Percentiles rank a stretch among this genome's conserved stretches.
phyloP scores from a whole-genome alignment of 768 basidiomycete species.

The Pulveroboletus sp. region DNA sequence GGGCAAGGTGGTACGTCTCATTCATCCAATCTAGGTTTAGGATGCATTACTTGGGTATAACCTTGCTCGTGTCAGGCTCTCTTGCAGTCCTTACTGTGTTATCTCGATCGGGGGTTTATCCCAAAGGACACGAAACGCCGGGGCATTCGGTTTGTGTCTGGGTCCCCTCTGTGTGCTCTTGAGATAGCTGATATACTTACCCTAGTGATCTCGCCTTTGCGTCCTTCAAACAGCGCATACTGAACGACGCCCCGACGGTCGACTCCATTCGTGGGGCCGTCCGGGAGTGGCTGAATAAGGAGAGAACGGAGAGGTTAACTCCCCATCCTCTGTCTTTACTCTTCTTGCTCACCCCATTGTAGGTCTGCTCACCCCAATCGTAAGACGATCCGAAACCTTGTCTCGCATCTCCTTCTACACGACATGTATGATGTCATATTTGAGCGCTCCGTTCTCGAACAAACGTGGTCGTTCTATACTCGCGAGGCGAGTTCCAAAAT shows the following conservation, averaged over 20 bases:
- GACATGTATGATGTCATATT: constrained; percentile 52
- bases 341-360: neutral
- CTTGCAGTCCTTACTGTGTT: constrained; percentile 59
- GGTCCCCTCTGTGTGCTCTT: neutral
- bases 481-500: constrained; percentile 43
- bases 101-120: constrained; percentile 67
- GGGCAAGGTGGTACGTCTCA: constrained; percentile 50
- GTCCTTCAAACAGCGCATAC: constrained; percentile 47
- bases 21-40: neutral
- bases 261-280: constrained; percentile 43
- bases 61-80: constrained; percentile 38
- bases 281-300: constrained; percentile 47
- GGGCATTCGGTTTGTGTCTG: constrained; percentile 42
- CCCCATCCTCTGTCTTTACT: neutral
- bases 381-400: constrained; percentile 42
- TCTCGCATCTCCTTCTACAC: constrained; percentile 53
- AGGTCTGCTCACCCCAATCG: constrained; percentile 40
- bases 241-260: constrained; percentile 43
- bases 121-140: constrained; percentile 33
- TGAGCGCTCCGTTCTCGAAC: constrained; percentile 49
- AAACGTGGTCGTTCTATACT: constrained; percentile 50
- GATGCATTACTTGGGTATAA: neutral
- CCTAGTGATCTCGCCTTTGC: constrained; percentile 53
- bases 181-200: neutral
- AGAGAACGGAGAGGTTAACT: constrained; percentile 43